Base-by-base conservation (phyloP, 176 grass and related monocot genomes). In the Urochloa ruziziensis region DNA sequence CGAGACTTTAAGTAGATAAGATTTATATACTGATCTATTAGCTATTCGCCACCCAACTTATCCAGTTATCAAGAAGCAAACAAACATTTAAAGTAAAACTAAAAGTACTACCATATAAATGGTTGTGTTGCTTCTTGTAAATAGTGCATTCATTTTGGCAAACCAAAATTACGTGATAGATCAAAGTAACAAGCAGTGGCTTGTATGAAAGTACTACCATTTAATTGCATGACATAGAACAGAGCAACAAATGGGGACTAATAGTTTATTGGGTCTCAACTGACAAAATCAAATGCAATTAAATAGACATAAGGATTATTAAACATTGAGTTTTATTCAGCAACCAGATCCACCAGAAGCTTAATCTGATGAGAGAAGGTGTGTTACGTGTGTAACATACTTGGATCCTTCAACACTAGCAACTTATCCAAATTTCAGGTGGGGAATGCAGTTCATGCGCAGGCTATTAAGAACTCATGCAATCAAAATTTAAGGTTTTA, bases 241-340 rank as follows among this genome's bases (percentile, higher is more conserved):
- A 34, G 56, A 65, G 43, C 79, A 52, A 70, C 17, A 85, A 35
- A 89, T 60, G 60, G 25, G 16, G 34, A 24, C 4, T 51, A 64
- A 73, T 37, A 62, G 0, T 15, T 25, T 18, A 28, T 63, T 52
- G 6, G 4, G 25, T 62, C 28, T 72, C 32, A 62, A 23, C n/a
- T 51, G 15, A 73, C 29, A 74, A 42, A 74, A 18, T 27, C 48
- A 46, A 33, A 1, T 16, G 19, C 30, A 23, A 75, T 25, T 23
- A 63, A 83, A 74, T 74, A 51, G 14, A 16, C 63, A 39, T 27
- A 64, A 43, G 18, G 11, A 49, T n/a, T 74, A 57, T 40, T 30
- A 39, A 63, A 47, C 10, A 33, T 21, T 78, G 39, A 46, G 21
- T 75, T 35, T 47, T 78, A 63, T 63, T 61, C 36, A 77, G 9